Conservation (phyloP, 805 yeast genomes). For the Kodamaea neixiangensis region DNA sequence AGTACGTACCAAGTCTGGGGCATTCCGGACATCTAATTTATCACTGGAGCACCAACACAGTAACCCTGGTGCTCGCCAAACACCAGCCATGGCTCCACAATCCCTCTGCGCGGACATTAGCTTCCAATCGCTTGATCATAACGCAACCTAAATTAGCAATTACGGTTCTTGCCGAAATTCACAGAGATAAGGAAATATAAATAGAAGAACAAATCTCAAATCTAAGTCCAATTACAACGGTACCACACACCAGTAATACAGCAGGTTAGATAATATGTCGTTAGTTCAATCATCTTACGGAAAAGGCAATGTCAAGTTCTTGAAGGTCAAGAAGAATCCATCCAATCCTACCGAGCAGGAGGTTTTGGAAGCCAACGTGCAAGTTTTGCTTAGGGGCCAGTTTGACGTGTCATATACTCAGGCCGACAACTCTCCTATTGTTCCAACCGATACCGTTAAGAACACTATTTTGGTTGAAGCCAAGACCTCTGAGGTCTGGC, state of each 20-base stretch:
- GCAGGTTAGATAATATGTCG: conserved; percentile 4
- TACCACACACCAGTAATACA: neutral
- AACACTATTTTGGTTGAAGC: conserved; percentile 86
- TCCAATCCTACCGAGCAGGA: conserved; percentile 73
- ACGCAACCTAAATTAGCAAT: neutral
- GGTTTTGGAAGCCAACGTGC: conserved; percentile 82
- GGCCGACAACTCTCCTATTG: conserved; percentile 87
- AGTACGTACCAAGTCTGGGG: no score
- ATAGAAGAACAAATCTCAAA: neutral
- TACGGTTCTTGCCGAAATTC: neutral
- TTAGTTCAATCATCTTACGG: conserved; percentile 66
- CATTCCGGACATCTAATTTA: neutral
- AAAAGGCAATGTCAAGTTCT: conserved; percentile 88
- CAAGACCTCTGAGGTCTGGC: conserved; percentile 81
- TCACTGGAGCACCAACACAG: neutral
- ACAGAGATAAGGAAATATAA: neutral
- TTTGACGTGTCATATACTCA: conserved; percentile 80
- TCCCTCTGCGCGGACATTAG: neutral
- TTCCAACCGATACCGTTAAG: conserved; percentile 93
- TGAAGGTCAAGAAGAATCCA: conserved; percentile 82
- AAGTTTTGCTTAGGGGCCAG: conserved; percentile 71
- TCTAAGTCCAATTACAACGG: neutral
- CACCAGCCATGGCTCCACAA: neutral
- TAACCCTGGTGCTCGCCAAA: neutral
- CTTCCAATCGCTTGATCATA: neutral